phyloP scores from a whole-genome alignment of 176 grass and related monocot genomes.

The Luzula sylvatica region DNA sequence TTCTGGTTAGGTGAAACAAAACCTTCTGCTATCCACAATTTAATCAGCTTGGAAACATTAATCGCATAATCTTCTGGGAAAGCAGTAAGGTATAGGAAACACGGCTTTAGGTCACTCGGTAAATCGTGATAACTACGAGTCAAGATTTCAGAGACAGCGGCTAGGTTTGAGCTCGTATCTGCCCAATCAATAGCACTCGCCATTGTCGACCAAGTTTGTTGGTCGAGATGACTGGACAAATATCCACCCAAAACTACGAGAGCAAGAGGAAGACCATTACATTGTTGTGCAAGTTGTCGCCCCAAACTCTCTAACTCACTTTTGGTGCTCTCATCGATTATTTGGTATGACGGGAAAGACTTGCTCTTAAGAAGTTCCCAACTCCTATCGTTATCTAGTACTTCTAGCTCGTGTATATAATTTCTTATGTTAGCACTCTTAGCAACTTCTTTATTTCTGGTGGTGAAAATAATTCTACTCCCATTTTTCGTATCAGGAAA shows the following conservation, averaged over 20 bases:
- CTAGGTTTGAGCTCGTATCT: slow-evolving; percentile 7
- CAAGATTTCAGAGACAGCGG: not conserved
- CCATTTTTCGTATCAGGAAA: no score
- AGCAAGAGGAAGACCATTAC: slow-evolving; percentile 19
- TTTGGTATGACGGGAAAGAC: no score
- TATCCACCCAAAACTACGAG: slow-evolving; percentile 17
- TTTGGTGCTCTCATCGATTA: no score
- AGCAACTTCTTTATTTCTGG: no score
- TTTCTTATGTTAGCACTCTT: no score
- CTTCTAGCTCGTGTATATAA: no score
- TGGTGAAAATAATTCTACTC: no score
- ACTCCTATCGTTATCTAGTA: no score
- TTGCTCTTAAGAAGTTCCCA: no score
- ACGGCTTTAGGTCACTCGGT: slow-evolving; percentile 7
- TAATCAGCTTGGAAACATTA: not conserved
- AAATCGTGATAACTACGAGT: slow-evolving; percentile 19
- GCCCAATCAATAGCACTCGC: not conserved
- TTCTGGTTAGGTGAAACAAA: not conserved
- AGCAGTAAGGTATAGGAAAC: slow-evolving; percentile 17
- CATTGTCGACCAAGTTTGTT: not conserved
- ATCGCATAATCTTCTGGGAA: not conserved
- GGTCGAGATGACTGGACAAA: not conserved
- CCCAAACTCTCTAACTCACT: slow-evolving; percentile 9
- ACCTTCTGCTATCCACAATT: slow-evolving; percentile 24
- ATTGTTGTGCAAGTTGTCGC: slow-evolving; percentile 10